Evolutionary conservation across 345 rosid species (phyloP).

Genomic region (Cardamine chenopodiifolia): DNA sequence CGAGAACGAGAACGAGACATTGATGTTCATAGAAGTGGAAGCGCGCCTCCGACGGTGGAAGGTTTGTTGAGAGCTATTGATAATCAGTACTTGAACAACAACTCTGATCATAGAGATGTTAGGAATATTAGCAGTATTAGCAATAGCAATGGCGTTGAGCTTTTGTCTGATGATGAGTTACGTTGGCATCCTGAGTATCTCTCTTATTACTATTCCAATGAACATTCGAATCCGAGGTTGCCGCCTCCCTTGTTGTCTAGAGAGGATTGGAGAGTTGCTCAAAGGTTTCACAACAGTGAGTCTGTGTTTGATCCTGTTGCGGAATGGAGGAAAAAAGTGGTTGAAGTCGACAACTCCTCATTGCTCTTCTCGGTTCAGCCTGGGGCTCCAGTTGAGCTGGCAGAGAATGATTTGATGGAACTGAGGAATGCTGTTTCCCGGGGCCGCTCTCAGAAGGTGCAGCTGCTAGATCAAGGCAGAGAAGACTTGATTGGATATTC

Average conservation of each 20-base stretch:
- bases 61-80: constrained; percentile 80
- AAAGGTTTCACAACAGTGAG: constrained; percentile 73
- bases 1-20: constrained; percentile 52
- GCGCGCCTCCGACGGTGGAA: constrained; percentile 95
- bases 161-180: constrained; percentile 72
- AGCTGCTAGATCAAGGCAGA: constrained; percentile 54
- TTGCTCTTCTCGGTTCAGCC: constrained; percentile 84
- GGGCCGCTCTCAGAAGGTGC: constrained; percentile 48
- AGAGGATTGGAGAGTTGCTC: constrained; percentile 91
- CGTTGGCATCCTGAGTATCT: constrained; percentile 82
- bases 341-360: constrained; percentile 46
- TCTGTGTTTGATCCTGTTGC: constrained; percentile 54
- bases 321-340: constrained; percentile 57
- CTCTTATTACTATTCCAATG: constrained; percentile 76
- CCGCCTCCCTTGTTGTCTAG: constrained; percentile 84
- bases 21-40: constrained; percentile 73
- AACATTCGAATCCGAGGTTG: constrained; percentile 77
- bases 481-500: constrained; percentile 46
- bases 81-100: constrained; percentile 55
- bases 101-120: constrained; percentile 45
- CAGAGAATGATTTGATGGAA: constrained; percentile 66
- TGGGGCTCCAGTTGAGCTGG: constrained; percentile 58
- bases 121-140: constrained; percentile 20
- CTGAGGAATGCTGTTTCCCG: constrained; percentile 59
- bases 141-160: constrained; percentile 41